phyloP scores from a whole-genome alignment of 2,329 filamentous ascomycete species.

The Gyromitra esculenta region DNA sequence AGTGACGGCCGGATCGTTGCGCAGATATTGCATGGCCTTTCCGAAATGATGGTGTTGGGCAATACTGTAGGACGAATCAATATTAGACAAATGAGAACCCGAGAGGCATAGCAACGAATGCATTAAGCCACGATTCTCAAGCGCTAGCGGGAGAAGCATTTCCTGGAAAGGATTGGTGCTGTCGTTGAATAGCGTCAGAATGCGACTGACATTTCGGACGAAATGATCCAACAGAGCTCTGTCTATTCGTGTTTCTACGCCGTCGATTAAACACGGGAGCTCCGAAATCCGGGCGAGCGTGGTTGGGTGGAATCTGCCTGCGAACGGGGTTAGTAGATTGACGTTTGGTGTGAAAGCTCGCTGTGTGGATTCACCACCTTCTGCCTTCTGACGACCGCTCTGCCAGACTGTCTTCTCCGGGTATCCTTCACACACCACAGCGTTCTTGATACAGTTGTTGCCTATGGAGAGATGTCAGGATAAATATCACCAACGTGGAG shows the following conservation, averaged over 20 bases:
- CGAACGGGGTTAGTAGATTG: slow-evolving; percentile 49
- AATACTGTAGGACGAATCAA: slow-evolving; percentile 65
- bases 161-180: slow-evolving; percentile 86
- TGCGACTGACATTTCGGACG: slow-evolving; percentile 78
- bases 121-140: slow-evolving; percentile 83
- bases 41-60: slow-evolving; percentile 68
- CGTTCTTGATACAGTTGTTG: slow-evolving; percentile 91
- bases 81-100: slow-evolving; percentile 74
- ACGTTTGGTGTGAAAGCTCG: slow-evolving; percentile 39
- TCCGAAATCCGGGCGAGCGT: slow-evolving; percentile 34
- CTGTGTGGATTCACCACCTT: slow-evolving; percentile 59
- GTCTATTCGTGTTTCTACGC: slow-evolving; percentile 82
- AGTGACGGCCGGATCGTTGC: slow-evolving; percentile 44
- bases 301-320: slow-evolving; percentile 38
- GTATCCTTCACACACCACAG: slow-evolving; percentile 89
- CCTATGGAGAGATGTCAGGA: slow-evolving; percentile 64
- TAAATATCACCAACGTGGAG: slow-evolving; percentile 61
- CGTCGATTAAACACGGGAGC: slow-evolving; percentile 71
- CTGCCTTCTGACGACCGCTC: slow-evolving; percentile 79
- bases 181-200: slow-evolving; percentile 83
- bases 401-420: slow-evolving; percentile 87
- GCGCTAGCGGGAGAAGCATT: slow-evolving; percentile 82
- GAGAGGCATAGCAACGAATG: slow-evolving; percentile 87
- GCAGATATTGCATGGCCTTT: slow-evolving; percentile 54
- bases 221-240: slow-evolving; percentile 85